Evolutionary conservation across 306 rosid genomes (phyloP).

Genomic region (Vicia sativa): DNA sequence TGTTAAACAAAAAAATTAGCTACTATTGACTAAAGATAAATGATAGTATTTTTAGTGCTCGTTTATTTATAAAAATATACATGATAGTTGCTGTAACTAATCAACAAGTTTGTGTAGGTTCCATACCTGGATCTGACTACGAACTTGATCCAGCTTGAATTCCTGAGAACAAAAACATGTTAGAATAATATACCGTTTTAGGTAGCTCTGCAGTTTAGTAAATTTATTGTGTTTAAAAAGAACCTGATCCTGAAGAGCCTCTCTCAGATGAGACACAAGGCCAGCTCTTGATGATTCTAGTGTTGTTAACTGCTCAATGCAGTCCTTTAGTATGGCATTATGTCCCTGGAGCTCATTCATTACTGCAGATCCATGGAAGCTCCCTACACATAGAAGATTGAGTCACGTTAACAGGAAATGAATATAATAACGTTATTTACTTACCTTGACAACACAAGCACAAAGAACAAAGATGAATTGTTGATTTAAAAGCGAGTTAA

Average conservation of each 20-base stretch:
- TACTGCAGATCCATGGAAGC: slow-evolving; percentile 64
- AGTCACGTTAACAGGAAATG: slow-evolving; percentile 18
- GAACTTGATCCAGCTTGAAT: slow-evolving; percentile 83
- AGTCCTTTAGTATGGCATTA: slow-evolving; percentile 64
- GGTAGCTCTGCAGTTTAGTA: slow-evolving; percentile 15
- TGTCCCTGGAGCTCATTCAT: slow-evolving; percentile 83
- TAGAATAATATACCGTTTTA: slow-evolving; percentile 35
- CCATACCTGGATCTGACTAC: slow-evolving; percentile 88
- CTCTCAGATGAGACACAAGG: slow-evolving; percentile 84
- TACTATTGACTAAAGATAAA: background rate
- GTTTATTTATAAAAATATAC: slow-evolving; percentile 13
- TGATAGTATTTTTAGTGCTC: background rate
- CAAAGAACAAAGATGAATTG: slow-evolving; percentile 27
- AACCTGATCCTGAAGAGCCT: slow-evolving; percentile 96
- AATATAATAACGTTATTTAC: background rate
- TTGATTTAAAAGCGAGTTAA: slow-evolving; percentile 14
- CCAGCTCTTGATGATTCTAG: slow-evolving; percentile 77
- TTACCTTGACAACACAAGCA: slow-evolving; percentile 5
- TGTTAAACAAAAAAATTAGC: background rate
- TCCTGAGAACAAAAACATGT: slow-evolving; percentile 60
- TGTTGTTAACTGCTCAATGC: slow-evolving; percentile 75
- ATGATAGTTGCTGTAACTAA: slow-evolving; percentile 14
- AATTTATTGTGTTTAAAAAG: slow-evolving; percentile 13
- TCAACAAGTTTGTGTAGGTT: slow-evolving; percentile 34
- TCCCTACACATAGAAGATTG: slow-evolving; percentile 47